A percentile compares a stretch with the other conserved stretches of the same genome.
Conservation (phyloP, 2,329 filamentous ascomycete species). For the Stromatinia cepivora region DNA sequence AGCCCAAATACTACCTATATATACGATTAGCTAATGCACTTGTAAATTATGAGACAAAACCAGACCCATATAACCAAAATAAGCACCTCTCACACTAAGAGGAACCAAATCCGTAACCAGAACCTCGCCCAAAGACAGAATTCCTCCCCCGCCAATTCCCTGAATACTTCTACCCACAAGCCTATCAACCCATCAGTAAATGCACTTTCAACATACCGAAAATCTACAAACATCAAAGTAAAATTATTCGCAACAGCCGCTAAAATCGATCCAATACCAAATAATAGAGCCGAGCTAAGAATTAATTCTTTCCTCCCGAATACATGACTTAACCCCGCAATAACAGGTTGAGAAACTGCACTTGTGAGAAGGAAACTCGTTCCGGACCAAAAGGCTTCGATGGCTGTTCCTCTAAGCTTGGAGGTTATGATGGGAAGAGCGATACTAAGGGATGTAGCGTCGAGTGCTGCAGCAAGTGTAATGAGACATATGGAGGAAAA, state of each 20-base stretch:
- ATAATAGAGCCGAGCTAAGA: constrained; percentile 39
- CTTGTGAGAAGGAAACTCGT: constrained; percentile 68
- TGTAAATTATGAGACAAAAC: not conserved
- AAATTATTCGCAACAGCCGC: constrained; percentile 44
- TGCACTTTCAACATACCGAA: not conserved
- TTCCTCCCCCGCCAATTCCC: constrained; percentile 53
- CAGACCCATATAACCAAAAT: constrained; percentile 41
- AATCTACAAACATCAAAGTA: constrained; percentile 36
- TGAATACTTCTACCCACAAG: constrained; percentile 48
- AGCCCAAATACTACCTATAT: constrained; percentile 48
- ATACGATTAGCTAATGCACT: not conserved
- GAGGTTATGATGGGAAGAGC: constrained; percentile 57
- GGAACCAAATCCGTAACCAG: constrained; percentile 50
- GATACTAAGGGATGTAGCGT: constrained; percentile 65
- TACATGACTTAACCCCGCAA: constrained; percentile 44
- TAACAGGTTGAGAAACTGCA: constrained; percentile 58
- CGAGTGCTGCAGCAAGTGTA: constrained; percentile 62
- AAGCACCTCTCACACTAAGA: constrained; percentile 45
- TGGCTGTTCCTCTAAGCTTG: constrained; percentile 53
- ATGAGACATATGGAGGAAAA: constrained; percentile 46
- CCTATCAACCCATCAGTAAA: constrained; percentile 28
- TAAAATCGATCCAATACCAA: constrained; percentile 45
- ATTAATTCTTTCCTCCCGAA: constrained; percentile 45
- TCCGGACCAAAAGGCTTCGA: constrained; percentile 70
- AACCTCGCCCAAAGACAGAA: constrained; percentile 50